A percentile compares a stretch with the other conserved stretches of the same genome.
phyloP scores from a whole-genome alignment of 352 stramenopile genomes.

The Pythium angustatum region DNA sequence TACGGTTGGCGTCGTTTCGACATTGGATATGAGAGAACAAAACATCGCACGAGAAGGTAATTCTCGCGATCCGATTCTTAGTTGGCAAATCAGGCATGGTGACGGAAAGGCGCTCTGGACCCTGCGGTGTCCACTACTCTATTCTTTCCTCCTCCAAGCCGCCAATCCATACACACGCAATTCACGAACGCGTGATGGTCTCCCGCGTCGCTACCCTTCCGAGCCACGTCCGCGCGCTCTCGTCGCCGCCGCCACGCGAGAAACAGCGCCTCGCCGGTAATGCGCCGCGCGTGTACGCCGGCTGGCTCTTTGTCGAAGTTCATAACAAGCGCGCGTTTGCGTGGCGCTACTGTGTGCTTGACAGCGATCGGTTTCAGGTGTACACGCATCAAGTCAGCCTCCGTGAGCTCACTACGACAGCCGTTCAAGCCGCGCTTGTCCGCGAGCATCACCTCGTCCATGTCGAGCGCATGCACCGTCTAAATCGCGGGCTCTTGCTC shows the following conservation, averaged over 20 bases:
- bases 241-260: constrained; percentile 17
- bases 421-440: neutral
- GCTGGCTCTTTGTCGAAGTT: constrained; percentile 41
- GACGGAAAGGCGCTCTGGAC: too few species aligned
- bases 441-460: constrained; percentile 22
- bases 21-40: constrained; percentile 9
- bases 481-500: constrained; percentile 47
- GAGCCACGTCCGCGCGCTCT: constrained; percentile 7
- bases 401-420: neutral
- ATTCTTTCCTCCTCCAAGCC: too few species aligned
- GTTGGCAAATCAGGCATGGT: too few species aligned
- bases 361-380: constrained; percentile 36
- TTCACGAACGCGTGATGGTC: neutral
- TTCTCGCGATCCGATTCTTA: neutral
- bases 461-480: constrained; percentile 43
- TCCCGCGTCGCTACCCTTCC: neutral
- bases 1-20: constrained; percentile 8
- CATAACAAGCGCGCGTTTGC: constrained; percentile 37
- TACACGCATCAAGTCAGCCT: constrained; percentile 18
- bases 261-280: constrained; percentile 8
- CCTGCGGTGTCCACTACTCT: too few species aligned
- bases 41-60: constrained; percentile 4
- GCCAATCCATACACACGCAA: too few species aligned
- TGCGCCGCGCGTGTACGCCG: constrained; percentile 27
- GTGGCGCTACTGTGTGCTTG: constrained; percentile 47